phyloP scores from a whole-genome alignment of 768 basidiomycete species.

The Scleroderma bovista region DNA sequence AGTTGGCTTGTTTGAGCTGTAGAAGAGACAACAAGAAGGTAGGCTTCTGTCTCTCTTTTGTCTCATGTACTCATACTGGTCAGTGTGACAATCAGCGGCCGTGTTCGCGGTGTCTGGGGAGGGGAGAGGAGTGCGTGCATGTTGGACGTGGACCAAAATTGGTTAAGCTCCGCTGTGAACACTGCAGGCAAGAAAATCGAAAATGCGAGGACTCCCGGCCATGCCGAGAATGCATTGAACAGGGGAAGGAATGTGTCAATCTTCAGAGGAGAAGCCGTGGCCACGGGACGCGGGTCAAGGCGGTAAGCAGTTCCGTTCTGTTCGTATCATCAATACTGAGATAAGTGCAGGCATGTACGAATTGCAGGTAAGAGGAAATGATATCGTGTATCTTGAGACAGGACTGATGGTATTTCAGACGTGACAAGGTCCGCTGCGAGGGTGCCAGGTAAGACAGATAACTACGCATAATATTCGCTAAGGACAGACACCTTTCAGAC shows the following conservation, averaged over 20 bases:
- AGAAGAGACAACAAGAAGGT: constrained; percentile 66
- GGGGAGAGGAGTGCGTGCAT: constrained; percentile 52
- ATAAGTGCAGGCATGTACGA: constrained; percentile 47
- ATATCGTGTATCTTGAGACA: constrained; percentile 3
- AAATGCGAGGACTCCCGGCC: constrained; percentile 57
- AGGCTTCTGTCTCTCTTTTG: constrained; percentile 1
- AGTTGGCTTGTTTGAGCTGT: constrained; percentile 55
- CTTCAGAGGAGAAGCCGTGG: constrained; percentile 49
- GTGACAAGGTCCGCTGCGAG: constrained; percentile 59
- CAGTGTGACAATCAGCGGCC: constrained; percentile 63
- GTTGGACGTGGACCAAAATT: constrained; percentile 52
- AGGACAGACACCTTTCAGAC: constrained; percentile 28
- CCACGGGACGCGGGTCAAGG: constrained; percentile 56
- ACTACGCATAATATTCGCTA: neutral
- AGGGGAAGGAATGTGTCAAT: constrained; percentile 42
- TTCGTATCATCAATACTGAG: constrained; percentile 5
- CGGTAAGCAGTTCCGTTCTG: constrained; percentile 34
- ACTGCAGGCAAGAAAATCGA: constrained; percentile 49
- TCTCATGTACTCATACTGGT: neutral
- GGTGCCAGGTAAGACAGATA: constrained; percentile 41
- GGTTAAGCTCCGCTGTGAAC: constrained; percentile 55
- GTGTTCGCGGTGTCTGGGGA: constrained; percentile 52
- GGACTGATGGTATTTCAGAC: constrained; percentile 32
- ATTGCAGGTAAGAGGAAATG: constrained; percentile 44
- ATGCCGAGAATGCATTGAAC: constrained; percentile 46